A percentile compares a stretch with the other conserved stretches of the same genome.
phyloP scores from a whole-genome alignment of 179 eudicot genomes.

The Pouteria campechiana region DNA sequence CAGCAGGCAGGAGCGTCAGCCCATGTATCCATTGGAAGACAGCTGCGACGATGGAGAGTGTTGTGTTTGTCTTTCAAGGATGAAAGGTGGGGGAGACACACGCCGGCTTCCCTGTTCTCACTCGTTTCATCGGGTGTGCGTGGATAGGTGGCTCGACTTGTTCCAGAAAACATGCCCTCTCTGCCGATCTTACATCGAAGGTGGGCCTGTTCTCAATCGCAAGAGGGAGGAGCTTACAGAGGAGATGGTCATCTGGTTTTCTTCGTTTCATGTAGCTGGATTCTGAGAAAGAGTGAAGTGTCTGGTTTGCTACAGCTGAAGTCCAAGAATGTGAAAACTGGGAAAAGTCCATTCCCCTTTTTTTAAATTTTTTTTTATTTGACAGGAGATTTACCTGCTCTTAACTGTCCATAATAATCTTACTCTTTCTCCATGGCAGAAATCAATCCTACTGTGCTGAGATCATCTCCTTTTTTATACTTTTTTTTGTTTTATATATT shows the following conservation, averaged over 20 bases:
- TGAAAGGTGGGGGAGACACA: conserved; percentile 9
- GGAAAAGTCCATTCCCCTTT: too few relatives aligned
- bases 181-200: conserved; percentile 32
- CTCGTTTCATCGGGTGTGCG: conserved; percentile 32
- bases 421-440: too few relatives aligned
- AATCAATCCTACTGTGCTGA: too few relatives aligned
- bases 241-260: conserved; percentile 56
- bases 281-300: too few relatives aligned
- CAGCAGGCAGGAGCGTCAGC: not conserved
- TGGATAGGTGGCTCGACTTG: conserved; percentile 24
- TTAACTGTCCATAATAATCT: too few relatives aligned
- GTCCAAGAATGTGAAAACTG: too few relatives aligned
- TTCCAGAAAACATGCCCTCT: conserved; percentile 37
- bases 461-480: too few relatives aligned
- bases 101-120: conserved; percentile 36
- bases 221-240: conserved; percentile 22
- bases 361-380: too few relatives aligned
- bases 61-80: conserved; percentile 27
- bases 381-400: too few relatives aligned
- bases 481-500: too few relatives aligned
- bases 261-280: conserved; percentile 52
- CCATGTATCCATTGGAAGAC: not conserved
- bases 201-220: conserved; percentile 4
- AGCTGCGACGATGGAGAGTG: too few relatives aligned
- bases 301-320: too few relatives aligned